These are phyloP conservation scores for Kodamaea kaohsiungensis DNA, from an alignment of 805 yeast species.

Conservation along the genomic window DNA sequence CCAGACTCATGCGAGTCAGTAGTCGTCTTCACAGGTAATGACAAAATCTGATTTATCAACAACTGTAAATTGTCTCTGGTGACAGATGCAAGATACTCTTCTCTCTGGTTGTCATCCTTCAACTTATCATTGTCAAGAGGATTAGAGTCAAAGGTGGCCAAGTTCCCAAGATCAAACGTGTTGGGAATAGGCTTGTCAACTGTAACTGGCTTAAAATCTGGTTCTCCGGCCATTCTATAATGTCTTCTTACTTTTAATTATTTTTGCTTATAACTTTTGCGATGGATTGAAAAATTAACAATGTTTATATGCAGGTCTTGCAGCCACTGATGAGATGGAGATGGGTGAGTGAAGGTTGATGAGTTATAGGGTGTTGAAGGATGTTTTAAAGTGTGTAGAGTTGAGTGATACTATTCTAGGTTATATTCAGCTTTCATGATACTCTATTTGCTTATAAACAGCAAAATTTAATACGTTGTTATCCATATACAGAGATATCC, in stretches of 20 bases:
- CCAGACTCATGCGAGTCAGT: constrained; percentile 65
- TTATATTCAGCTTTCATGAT: no score
- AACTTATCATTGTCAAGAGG: constrained; percentile 70
- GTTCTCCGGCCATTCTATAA: constrained; percentile 2
- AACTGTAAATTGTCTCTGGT: constrained; percentile 94
- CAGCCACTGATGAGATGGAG: constrained; percentile 6
- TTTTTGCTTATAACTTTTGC: constrained; percentile 3
- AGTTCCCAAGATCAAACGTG: constrained; percentile 83
- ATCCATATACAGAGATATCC: no score
- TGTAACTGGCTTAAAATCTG: constrained; percentile 64
- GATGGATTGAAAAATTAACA: constrained; percentile 1
- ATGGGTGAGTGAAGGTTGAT: not conserved
- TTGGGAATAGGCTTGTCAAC: constrained; percentile 93
- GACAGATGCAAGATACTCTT: constrained; percentile 58
- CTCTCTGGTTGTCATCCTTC: constrained; percentile 55
- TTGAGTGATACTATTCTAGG: no score
- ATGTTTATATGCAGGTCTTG: not conserved
- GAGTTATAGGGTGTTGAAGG: no score
- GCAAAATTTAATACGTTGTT: no score
- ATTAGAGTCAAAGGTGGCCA: constrained; percentile 87
- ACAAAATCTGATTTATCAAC: constrained; percentile 83
- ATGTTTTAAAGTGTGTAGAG: no score
- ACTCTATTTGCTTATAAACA: no score
- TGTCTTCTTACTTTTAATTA: not conserved
- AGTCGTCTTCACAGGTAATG: constrained; percentile 86